phyloP scores from a whole-genome alignment of 2,329 filamentous ascomycete genomes.

The Aspergillus hortae region DNA sequence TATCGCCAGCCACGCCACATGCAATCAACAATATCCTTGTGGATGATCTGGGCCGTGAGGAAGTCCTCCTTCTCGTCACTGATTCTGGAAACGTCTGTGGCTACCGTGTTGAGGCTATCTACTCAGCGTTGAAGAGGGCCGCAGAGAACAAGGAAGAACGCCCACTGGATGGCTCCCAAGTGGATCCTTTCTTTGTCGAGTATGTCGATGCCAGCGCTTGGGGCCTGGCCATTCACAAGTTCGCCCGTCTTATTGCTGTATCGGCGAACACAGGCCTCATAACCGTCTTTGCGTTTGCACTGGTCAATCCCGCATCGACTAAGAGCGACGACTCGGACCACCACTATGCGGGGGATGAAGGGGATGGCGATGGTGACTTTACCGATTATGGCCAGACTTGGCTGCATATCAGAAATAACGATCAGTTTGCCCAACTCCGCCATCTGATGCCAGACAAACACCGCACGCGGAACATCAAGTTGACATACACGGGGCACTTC shows the following conservation, averaged over 20 bases:
- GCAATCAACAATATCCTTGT: conserved; percentile 66
- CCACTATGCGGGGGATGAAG: conserved; percentile 14
- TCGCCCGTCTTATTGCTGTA: conserved; percentile 81
- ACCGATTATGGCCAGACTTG: conserved; percentile 29
- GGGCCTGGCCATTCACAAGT: conserved; percentile 78
- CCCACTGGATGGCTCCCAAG: conserved; percentile 30
- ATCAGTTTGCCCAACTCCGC: conserved; percentile 26
- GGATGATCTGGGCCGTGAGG: conserved; percentile 65
- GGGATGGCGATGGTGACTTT: conserved; percentile 12
- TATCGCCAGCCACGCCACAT: conserved; percentile 55
- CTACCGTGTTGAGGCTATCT: conserved; percentile 60
- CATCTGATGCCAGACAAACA: conserved; percentile 26
- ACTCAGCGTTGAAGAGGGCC: conserved; percentile 41
- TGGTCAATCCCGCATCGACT: conserved; percentile 38
- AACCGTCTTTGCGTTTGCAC: conserved; percentile 57
- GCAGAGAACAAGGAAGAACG: conserved; percentile 14
- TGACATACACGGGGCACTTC: conserved; percentile 41
- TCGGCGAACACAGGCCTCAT: conserved; percentile 68
- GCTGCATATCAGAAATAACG: conserved; percentile 25
- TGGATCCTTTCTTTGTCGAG: conserved; percentile 64
- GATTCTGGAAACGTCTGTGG: conserved; percentile 74
- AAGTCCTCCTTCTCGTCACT: conserved; percentile 64
- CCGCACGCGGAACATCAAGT: conserved; percentile 40
- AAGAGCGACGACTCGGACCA: conserved; percentile 12
- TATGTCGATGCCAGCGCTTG: conserved; percentile 79